Base-by-base conservation (phyloP, 768 basidiomycete genomes). In the Leucogyrophana mollusca region DNA sequence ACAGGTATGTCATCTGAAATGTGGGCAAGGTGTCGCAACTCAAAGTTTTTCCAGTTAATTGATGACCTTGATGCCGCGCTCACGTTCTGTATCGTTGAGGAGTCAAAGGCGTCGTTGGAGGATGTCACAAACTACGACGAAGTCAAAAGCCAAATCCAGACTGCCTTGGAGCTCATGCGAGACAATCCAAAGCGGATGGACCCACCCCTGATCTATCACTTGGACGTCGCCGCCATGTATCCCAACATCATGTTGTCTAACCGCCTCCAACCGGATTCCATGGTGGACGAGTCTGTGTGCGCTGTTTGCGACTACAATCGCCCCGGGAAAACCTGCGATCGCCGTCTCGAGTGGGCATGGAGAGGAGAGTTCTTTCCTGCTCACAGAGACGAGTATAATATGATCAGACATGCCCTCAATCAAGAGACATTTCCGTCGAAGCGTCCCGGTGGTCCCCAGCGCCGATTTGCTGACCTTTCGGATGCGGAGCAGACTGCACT, bases 241-340 rank as follows among this genome's bases (percentile, higher is more conserved):
- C 96, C 96, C 46, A 99, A 98, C 67, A 98, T 99, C 80, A 99
- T 99, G 96, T 85, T 99, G 74, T 97, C 94, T 14, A 99, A 99
- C 62, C 90, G 96, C 25, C 77, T 99, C 2, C 96, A 99, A 56
- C 96, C 96, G 2, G 96, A 99, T 68, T 96, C 96, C 2, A 89
- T 98, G 72, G 87, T 97, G 9, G 92, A 94, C 58, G 96, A 98
- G 65, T 83, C 95, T 16, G 87, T 86, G 14, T 99, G 96, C 59
- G 96, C 96, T 1, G 94, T 97, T 2, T 99, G 96, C 69, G 96
- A 99, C 68, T 98, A 87, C 65, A 99, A 99, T 58, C 82, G 94
- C 8, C 94, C 96, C 0, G 92, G 90, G 17, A 99, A 99, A 71
- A 79, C 82, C 9, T 99, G 96, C 66, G 96, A 98, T 62, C 74